Conservation (phyloP, 1,139 yeast species). For the Pneumocystis wakefieldiae region DNA sequence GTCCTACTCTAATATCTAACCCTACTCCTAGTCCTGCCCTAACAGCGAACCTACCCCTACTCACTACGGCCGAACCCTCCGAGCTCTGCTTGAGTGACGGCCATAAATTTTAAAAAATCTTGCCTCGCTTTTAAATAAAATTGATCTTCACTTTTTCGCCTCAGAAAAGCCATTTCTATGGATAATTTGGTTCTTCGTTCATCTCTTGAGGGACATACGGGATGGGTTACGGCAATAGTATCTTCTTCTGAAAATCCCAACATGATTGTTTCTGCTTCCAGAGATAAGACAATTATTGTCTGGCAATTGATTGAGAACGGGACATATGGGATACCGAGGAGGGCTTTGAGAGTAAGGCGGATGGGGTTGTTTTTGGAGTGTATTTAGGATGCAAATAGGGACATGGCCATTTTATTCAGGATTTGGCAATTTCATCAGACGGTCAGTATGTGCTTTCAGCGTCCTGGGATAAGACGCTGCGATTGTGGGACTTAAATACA, state of each 20-base stretch:
- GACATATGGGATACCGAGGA: conserved; percentile 96
- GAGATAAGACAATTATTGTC: conserved; percentile 96
- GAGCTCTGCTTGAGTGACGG: not conserved
- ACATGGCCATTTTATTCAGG: conserved; percentile 98
- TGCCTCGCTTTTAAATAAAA: not conserved
- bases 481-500: conserved; percentile 94
- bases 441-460: conserved; percentile 98
- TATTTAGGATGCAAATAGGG: conserved; percentile 30
- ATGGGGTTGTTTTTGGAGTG: not conserved
- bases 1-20: too few relatives aligned
- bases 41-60: too few relatives aligned
- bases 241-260: conserved; percentile 98
- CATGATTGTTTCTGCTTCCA: conserved; percentile 92
- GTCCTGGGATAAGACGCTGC: conserved; percentile 98
- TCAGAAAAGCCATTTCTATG: conserved; percentile 25
- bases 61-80: too few relatives aligned
- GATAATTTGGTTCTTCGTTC: conserved; percentile 99
- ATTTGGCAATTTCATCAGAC: conserved; percentile 94
- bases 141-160: not conserved
- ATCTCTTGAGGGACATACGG: conserved; percentile 75
- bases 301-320: conserved; percentile 85
- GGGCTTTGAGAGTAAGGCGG: conserved; percentile 48
- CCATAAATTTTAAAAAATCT: not conserved
- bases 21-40: too few relatives aligned
- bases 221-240: conserved; percentile 97